A percentile compares a stretch with the other conserved stretches of the same genome.
phyloP scores from a whole-genome alignment of 352 stramenopile species.

The Elongisporangium undulatum region DNA sequence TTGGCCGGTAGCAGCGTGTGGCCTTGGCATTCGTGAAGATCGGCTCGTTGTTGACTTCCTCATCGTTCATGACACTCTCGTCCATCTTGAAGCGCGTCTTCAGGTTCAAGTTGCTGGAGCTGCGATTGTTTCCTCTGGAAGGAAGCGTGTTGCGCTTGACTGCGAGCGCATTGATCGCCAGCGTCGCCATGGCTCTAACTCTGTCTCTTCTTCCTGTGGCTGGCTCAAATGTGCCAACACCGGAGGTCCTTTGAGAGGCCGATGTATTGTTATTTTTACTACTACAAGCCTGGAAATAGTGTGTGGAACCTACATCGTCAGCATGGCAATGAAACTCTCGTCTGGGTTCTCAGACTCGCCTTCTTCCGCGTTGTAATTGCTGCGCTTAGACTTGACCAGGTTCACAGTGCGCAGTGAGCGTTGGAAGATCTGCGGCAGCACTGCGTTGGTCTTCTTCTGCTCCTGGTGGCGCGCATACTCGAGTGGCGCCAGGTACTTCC shows the following conservation, averaged over 20 bases:
- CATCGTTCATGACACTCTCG: constrained; percentile 25
- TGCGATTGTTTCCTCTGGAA: constrained; percentile 27
- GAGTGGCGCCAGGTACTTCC: constrained; percentile 29
- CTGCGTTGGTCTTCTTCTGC: constrained; percentile 18
- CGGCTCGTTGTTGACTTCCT: constrained; percentile 10
- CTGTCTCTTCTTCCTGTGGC: constrained; percentile 2
- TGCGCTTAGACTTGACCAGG: constrained; percentile 22
- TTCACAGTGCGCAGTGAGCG: constrained; percentile 15
- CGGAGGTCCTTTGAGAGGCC: background rate
- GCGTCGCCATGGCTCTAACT: constrained; percentile 19
- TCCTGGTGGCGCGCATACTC: constrained; percentile 24
- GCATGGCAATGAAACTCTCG: background rate
- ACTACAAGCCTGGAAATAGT: background rate
- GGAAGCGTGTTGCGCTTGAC: constrained; percentile 28
- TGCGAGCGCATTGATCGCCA: constrained; percentile 28
- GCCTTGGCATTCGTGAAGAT: constrained; percentile 50
- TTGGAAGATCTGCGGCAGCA: constrained; percentile 43
- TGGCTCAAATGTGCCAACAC: background rate
- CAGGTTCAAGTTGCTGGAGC: constrained; percentile 10
- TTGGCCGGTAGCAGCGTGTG: constrained; percentile 54
- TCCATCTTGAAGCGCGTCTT: constrained; percentile 55
- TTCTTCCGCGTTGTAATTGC: constrained; percentile 29
- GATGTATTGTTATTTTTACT: background rate
- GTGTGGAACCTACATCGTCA: background rate
- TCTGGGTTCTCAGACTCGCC: constrained; percentile 2